These are phyloP conservation scores for Coemansia asiatica DNA, from an alignment of 192 early-diverging fungal genomes.

Conservation along the genomic window DNA sequence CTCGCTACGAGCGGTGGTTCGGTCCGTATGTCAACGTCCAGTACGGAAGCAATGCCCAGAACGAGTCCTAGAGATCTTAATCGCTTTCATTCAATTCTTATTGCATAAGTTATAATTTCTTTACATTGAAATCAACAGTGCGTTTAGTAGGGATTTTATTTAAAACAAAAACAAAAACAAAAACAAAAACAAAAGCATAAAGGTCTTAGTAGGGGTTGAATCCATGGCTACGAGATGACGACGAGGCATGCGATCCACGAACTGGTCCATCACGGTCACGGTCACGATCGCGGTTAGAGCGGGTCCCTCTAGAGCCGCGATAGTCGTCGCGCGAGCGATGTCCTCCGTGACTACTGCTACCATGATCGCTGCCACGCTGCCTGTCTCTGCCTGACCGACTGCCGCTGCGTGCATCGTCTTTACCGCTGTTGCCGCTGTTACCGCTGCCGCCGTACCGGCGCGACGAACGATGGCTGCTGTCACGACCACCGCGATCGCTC, in stretches of 20 bases:
- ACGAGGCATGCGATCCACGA: slow-evolving; percentile 26
- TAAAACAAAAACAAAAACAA: not conserved
- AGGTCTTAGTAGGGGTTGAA: slow-evolving; percentile 39
- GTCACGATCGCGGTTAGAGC: slow-evolving; percentile 15
- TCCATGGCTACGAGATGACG: slow-evolving; percentile 38
- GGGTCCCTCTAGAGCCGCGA: slow-evolving; percentile 9
- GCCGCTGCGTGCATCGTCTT: slow-evolving; percentile 4
- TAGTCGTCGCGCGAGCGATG: slow-evolving; percentile 31
- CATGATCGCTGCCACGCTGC: slow-evolving; percentile 22
- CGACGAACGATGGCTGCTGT: slow-evolving; percentile 33
- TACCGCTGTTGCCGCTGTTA: not conserved
- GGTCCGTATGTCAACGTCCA: slow-evolving; percentile 48
- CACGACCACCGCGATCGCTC: slow-evolving; percentile 11
- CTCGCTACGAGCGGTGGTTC: slow-evolving; percentile 55
- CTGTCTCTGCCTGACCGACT: slow-evolving; percentile 33
- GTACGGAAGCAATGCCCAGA: slow-evolving; percentile 24
- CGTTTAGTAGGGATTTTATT: not conserved
- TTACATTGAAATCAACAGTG: not conserved
- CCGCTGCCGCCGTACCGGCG: slow-evolving; percentile 30
- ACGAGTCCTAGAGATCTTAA: slow-evolving; percentile 14
- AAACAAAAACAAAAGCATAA: not conserved
- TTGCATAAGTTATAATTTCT: not conserved
- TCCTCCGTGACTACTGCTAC: slow-evolving; percentile 9
- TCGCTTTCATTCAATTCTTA: too few relatives aligned
- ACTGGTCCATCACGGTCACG: slow-evolving; percentile 51